These are phyloP conservation scores for Calocera viscosa DNA, from an alignment of 768 basidiomycete species.

Conservation along the genomic window DNA sequence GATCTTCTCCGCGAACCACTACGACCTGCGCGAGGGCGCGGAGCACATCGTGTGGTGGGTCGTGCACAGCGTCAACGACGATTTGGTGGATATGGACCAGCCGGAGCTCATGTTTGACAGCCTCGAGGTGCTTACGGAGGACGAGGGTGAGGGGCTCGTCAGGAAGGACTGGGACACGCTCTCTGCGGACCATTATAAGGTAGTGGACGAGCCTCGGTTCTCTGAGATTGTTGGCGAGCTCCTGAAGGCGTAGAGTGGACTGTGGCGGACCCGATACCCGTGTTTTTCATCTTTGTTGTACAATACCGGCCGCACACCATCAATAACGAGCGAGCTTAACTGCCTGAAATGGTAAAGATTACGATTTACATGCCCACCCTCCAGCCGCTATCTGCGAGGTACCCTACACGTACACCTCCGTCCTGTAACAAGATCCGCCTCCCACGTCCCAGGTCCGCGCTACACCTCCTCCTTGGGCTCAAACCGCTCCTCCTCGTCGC, in stretches of 20 bases:
- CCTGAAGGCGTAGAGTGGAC: background rate
- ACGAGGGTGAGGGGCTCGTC: conserved; percentile 17
- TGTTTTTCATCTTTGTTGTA: background rate
- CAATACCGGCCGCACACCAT: background rate
- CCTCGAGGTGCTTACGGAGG: conserved; percentile 34
- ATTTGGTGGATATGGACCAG: conserved; percentile 50
- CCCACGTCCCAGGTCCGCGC: background rate
- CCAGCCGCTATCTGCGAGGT: background rate
- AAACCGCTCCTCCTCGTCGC: background rate
- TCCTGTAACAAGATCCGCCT: background rate
- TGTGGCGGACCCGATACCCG: background rate
- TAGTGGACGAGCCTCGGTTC: background rate
- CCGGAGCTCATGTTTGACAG: conserved; percentile 46
- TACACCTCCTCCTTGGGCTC: background rate
- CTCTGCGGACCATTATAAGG: conserved; percentile 34
- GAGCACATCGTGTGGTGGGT: conserved; percentile 49
- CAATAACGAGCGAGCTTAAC: too few species aligned
- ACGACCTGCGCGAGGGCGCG: conserved; percentile 23
- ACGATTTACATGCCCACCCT: background rate
- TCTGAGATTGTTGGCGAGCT: conserved; percentile 1
- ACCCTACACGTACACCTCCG: background rate
- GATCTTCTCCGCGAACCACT: conserved; percentile 34
- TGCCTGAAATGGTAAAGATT: background rate
- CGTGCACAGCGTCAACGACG: conserved; percentile 63
- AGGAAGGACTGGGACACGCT: conserved; percentile 32